phyloP scores from a whole-genome alignment of 1,139 yeast species.

The Hansenula sp. region DNA sequence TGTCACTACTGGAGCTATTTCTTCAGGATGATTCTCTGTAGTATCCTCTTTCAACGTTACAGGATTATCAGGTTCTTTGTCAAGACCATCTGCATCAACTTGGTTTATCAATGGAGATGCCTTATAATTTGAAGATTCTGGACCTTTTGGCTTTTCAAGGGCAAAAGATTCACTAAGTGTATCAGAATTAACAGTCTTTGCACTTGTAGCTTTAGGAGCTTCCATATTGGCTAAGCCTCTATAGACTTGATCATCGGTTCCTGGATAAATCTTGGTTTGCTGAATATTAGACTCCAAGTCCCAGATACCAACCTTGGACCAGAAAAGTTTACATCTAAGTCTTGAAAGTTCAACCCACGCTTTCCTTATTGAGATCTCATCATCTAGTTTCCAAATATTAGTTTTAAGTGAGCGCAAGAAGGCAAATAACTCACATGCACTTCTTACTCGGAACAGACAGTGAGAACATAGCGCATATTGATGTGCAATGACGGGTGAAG shows the following conservation, averaged over 20 bases:
- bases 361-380: slow-evolving; percentile 32
- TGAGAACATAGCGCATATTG: slow-evolving; percentile 78
- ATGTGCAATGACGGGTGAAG: slow-evolving; percentile 19
- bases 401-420: slow-evolving; percentile 61
- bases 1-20: background rate
- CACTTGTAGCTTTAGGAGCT: background rate
- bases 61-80: background rate
- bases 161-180: background rate
- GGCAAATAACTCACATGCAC: slow-evolving; percentile 75
- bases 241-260: slow-evolving; percentile 13
- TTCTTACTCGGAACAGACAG: slow-evolving; percentile 75
- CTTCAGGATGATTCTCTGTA: background rate
- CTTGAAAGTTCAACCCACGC: slow-evolving; percentile 58
- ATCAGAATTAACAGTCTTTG: too few relatives aligned
- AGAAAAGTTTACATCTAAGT: slow-evolving; percentile 61
- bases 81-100: background rate
- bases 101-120: slow-evolving; percentile 16
- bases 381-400: slow-evolving; percentile 43
- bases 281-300: slow-evolving; percentile 28
- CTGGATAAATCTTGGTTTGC: slow-evolving; percentile 29
- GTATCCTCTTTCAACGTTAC: background rate
- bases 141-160: background rate
- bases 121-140: slow-evolving; percentile 6
- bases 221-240: slow-evolving; percentile 1
- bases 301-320: slow-evolving; percentile 75